Evolutionary conservation across 1,284 basidiomycete species (phyloP).

Genomic region (Amylostereum areolatum): DNA sequence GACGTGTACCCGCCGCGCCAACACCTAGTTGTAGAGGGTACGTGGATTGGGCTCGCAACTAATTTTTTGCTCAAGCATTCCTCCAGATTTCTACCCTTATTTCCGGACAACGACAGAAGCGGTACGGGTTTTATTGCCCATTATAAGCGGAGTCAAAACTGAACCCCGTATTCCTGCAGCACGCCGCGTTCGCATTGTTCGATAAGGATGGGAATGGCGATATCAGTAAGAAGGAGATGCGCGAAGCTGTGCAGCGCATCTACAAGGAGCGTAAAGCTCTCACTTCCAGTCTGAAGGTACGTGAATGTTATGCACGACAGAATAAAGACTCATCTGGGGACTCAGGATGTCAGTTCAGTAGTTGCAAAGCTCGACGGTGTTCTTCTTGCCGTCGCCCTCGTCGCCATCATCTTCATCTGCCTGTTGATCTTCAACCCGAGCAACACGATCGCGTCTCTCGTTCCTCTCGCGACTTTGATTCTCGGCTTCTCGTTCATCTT

Average conservation of each 20-base stretch:
- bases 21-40: constrained; percentile 63
- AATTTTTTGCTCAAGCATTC: constrained; percentile 2
- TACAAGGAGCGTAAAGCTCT: constrained; percentile 76
- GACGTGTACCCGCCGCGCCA: constrained; percentile 52
- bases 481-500: constrained; percentile 80
- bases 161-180: constrained; percentile 27
- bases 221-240: constrained; percentile 77
- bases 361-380: constrained; percentile 75
- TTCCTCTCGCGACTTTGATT: constrained; percentile 76
- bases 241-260: constrained; percentile 78
- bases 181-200: constrained; percentile 70
- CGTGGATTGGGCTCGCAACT: constrained; percentile 7
- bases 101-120: constrained; percentile 71
- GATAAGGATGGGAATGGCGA: constrained; percentile 85
- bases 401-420: constrained; percentile 67
- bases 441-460: constrained; percentile 70
- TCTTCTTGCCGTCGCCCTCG: constrained; percentile 53
- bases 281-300: constrained; percentile 65
- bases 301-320: not conserved
- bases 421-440: constrained; percentile 73
- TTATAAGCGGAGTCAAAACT: not conserved
- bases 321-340: not conserved
- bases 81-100: constrained; percentile 68
- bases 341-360: constrained; percentile 62
- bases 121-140: constrained; percentile 30